A percentile compares a stretch with the other conserved stretches of the same genome.
Evolutionary conservation across 768 basidiomycete species (phyloP).

Genomic region (Lyophyllum atratum): DNA sequence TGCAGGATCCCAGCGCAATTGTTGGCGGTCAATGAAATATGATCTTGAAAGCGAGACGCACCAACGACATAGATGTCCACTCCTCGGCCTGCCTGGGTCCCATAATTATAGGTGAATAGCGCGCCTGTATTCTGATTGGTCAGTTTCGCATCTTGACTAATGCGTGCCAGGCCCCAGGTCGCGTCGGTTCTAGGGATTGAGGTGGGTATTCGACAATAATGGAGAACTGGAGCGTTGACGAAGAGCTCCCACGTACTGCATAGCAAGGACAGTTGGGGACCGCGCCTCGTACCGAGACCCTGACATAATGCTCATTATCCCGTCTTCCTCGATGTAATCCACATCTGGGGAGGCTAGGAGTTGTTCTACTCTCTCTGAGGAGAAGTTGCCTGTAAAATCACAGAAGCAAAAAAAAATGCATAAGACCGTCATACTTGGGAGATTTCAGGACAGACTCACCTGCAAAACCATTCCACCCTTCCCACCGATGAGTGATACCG

Average conservation of each 20-base stretch:
- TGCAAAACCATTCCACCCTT: constrained; percentile 12
- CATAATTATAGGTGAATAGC: constrained; percentile 15
- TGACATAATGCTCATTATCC: constrained; percentile 3
- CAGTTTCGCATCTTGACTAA: constrained; percentile 17
- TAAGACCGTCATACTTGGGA: not conserved
- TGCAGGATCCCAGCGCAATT: not conserved
- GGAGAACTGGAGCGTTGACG: not conserved
- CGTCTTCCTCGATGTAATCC: constrained; percentile 13
- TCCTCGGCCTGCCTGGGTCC: constrained; percentile 11
- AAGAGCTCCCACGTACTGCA: constrained; percentile 1
- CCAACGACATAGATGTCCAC: constrained; percentile 26
- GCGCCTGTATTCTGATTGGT: constrained; percentile 20
- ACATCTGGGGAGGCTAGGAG: constrained; percentile 10
- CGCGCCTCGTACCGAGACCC: not conserved
- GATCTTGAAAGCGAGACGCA: not conserved
- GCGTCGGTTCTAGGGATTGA: constrained; percentile 13
- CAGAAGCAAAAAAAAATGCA: not conserved
- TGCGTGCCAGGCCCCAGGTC: constrained; percentile 19
- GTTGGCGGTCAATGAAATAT: not conserved
- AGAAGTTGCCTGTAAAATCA: constrained; percentile 9
- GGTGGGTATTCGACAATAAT: not conserved
- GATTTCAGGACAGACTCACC: not conserved
- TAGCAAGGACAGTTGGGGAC: not conserved
- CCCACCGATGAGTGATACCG: constrained; percentile 6
- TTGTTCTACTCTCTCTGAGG: not conserved